Conservation (phyloP, 441 rosid genomes). For the Kokia cookei region DNA sequence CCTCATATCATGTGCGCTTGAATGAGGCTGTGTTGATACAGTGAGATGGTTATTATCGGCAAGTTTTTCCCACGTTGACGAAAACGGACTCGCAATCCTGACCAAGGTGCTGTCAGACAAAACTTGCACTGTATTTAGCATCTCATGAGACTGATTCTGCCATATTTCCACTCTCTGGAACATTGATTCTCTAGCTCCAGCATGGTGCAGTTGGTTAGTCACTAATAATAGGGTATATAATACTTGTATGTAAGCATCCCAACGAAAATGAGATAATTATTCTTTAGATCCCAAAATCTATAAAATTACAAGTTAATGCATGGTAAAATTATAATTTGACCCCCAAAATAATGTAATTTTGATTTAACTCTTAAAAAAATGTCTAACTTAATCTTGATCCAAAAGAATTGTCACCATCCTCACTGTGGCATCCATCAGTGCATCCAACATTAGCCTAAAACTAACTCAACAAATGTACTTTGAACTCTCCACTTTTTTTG, state of each 20-base stretch:
- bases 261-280: too few species aligned
- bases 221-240: background rate
- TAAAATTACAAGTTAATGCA: too few species aligned
- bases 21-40: constrained; percentile 14
- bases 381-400: background rate
- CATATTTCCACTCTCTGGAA: constrained; percentile 10
- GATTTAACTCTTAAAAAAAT: too few species aligned
- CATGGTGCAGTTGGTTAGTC: background rate
- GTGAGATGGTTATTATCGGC: constrained; percentile 11
- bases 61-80: constrained; percentile 20
- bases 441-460: constrained; percentile 50
- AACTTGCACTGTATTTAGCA: background rate
- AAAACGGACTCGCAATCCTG: constrained; percentile 12
- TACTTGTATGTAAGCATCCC: background rate
- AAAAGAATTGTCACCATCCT: constrained; percentile 33
- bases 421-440: constrained; percentile 43
- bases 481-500: too few species aligned
- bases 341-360: too few species aligned
- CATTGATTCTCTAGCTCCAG: constrained; percentile 13
- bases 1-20: constrained; percentile 1
- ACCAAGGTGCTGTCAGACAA: background rate
- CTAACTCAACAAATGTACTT: background rate
- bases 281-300: too few species aligned
- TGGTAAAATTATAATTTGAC: too few species aligned
- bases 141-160: constrained; percentile 20